Evolutionary conservation across 257 asterid species (phyloP).

Genomic region (Avicennia marina): DNA sequence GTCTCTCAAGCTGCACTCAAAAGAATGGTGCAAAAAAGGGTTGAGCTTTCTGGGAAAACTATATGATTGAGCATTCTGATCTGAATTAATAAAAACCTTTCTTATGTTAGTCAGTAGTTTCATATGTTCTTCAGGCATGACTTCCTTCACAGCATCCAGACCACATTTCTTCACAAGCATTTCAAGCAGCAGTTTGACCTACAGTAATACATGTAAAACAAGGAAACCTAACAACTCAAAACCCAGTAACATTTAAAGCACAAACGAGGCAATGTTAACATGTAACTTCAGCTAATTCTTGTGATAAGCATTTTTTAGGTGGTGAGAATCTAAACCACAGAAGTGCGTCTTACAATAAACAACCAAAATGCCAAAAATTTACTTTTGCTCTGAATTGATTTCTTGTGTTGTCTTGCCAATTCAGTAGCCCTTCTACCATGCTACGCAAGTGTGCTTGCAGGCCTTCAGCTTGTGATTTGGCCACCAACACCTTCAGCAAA

Average conservation of each 20-base stretch:
- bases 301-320: no score
- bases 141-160: conserved; percentile 78
- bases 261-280: conserved; percentile 4
- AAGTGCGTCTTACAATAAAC: conserved; percentile 10
- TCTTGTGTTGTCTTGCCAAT: conserved; percentile 74
- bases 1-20: conserved; percentile 66
- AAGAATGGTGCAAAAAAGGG: conserved; percentile 1
- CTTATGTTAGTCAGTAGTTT: conserved; percentile 89
- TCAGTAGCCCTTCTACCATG: conserved; percentile 77
- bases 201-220: conserved; percentile 9
- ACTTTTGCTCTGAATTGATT: conserved; percentile 95
- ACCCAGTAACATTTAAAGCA: background rate
- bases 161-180: conserved; percentile 98
- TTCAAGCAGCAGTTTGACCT: conserved; percentile 87
- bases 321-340: no score
- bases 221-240: conserved; percentile 1
- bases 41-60: background rate
- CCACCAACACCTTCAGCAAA: conserved; percentile 82
- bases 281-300: background rate
- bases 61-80: background rate
- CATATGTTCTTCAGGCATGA: conserved; percentile 94
- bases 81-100: conserved; percentile 47
- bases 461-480: conserved; percentile 73
- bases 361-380: conserved; percentile 17
- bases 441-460: conserved; percentile 65